A percentile compares a stretch with the other conserved stretches of the same genome.
Evolutionary conservation across 345 rosid genomes (phyloP).

Genomic region (Psidium friedrichsthalianum): DNA sequence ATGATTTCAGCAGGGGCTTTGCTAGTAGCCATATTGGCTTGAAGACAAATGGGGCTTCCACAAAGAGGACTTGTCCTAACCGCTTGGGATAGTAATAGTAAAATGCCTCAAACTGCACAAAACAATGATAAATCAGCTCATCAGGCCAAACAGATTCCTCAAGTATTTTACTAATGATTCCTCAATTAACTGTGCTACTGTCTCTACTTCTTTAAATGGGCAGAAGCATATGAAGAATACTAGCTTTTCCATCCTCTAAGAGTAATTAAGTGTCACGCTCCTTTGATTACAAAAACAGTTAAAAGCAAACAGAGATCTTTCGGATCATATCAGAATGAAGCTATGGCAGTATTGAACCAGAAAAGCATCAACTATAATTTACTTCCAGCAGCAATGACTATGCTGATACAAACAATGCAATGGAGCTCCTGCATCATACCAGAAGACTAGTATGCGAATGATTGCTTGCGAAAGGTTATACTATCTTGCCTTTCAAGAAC

Average conservation of each 20-base stretch:
- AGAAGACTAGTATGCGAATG: background rate
- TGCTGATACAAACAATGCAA: background rate
- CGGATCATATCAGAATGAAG: background rate
- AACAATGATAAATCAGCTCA: background rate
- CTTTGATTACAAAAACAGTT: background rate
- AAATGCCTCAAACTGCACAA: conserved; percentile 74
- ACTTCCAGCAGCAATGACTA: background rate
- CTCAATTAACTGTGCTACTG: background rate
- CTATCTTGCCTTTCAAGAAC: background rate
- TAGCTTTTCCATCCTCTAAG: background rate
- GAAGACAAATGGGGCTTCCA: conserved; percentile 84
- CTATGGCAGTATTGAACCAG: background rate
- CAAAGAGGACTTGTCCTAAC: conserved; percentile 73
- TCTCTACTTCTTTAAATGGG: background rate
- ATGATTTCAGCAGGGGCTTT: conserved; percentile 66
- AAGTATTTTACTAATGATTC: background rate
- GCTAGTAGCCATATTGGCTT: conserved; percentile 72
- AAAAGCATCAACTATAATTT: background rate
- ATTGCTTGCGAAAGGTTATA: background rate
- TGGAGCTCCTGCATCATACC: background rate
- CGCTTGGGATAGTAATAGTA: conserved; percentile 88
- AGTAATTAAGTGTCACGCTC: background rate
- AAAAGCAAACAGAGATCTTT: background rate
- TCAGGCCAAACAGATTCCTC: background rate
- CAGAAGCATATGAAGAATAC: background rate